phyloP scores from a whole-genome alignment of 495 filamentous ascomycete species.

The Trypethelium eluteriae region DNA sequence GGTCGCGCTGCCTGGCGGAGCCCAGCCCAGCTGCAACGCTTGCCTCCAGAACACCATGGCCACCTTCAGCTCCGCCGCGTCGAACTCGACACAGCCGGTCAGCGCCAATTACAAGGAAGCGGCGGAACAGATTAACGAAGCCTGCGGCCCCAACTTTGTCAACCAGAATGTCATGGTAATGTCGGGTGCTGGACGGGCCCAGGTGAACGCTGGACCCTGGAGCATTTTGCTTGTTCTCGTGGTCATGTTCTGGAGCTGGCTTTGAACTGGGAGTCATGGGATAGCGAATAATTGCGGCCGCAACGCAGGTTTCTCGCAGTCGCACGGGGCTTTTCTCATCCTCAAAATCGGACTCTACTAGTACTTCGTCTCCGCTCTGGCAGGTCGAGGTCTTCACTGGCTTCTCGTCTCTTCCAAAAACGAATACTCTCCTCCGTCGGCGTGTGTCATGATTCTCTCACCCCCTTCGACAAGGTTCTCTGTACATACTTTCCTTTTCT shows the following conservation, averaged over 20 bases:
- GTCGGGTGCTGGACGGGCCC: neutral
- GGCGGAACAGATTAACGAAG: slow-evolving; percentile 32
- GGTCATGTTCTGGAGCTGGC: slow-evolving; percentile 7
- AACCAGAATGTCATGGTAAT: slow-evolving; percentile 22
- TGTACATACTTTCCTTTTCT: neutral
- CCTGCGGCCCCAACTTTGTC: slow-evolving; percentile 34
- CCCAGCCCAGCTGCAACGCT: slow-evolving; percentile 47
- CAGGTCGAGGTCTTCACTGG: neutral
- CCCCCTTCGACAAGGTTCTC: neutral
- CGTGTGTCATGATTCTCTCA: neutral
- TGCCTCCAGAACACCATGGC: slow-evolving; percentile 35
- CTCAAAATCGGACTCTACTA: neutral
- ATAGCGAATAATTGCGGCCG: no score
- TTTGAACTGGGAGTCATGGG: neutral
- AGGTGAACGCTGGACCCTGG: neutral
- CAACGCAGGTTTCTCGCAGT: no score
- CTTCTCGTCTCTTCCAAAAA: neutral
- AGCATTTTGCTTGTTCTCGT: neutral
- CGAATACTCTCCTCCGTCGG: neutral
- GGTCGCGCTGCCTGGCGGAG: slow-evolving; percentile 51
- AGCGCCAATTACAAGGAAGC: slow-evolving; percentile 32
- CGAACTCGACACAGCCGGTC: slow-evolving; percentile 32
- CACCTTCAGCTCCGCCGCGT: slow-evolving; percentile 32
- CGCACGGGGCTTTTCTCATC: no score
- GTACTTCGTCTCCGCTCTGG: neutral